These are phyloP conservation scores for Aegilops speltoides DNA, from an alignment of 176 grass and related monocot genomes.

Conservation along the genomic window DNA sequence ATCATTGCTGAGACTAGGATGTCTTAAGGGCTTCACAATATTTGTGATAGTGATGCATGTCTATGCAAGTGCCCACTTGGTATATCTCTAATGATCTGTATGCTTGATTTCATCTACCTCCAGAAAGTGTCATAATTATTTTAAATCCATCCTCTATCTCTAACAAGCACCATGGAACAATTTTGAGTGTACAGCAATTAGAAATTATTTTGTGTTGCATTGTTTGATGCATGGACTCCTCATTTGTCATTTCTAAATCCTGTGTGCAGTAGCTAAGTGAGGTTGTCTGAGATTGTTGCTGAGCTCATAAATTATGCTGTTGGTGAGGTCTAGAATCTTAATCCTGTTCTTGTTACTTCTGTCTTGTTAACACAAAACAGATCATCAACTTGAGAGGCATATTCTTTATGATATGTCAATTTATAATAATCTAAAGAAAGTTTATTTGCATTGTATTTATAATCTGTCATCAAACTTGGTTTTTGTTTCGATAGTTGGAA, in stretches of 20 bases:
- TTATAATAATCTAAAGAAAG: background rate
- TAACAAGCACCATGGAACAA: background rate
- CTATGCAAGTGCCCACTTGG: background rate
- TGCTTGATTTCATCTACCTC: background rate
- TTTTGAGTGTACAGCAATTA: background rate
- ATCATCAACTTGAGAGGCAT: background rate
- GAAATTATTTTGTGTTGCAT: background rate
- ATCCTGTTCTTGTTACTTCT: background rate
- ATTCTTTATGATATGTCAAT: background rate
- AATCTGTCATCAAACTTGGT: background rate
- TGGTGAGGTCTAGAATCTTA: background rate
- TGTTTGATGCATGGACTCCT: background rate
- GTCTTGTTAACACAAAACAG: background rate
- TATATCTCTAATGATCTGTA: background rate
- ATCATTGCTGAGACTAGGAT: background rate
- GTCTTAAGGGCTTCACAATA: background rate
- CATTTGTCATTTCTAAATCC: background rate
- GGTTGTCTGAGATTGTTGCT: background rate
- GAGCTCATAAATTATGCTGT: background rate
- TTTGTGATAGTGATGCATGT: conserved; percentile 3
- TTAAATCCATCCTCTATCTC: background rate
- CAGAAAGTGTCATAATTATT: background rate
- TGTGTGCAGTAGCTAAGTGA: background rate
- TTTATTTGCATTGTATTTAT: background rate
- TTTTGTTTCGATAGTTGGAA: conserved; percentile 6